Evolutionary conservation across 2,329 filamentous ascomycete species (phyloP).

Genomic region (Aspergillus sergii): DNA sequence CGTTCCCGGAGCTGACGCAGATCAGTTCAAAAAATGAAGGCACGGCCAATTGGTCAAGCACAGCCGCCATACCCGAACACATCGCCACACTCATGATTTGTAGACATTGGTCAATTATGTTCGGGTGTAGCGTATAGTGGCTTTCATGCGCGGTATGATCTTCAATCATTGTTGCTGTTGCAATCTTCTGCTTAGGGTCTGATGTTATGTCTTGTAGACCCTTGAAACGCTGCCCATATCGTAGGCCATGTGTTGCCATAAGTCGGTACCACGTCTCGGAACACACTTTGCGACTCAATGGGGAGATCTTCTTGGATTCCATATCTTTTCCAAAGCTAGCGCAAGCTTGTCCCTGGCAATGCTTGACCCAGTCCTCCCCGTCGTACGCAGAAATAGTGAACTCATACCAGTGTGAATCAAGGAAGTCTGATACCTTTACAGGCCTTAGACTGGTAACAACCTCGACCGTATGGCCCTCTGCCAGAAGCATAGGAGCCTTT

Average conservation of each 20-base stretch:
- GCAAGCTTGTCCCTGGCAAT: constrained; percentile 24
- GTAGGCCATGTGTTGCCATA: neutral
- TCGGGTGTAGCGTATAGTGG: neutral
- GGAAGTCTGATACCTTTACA: constrained; percentile 15
- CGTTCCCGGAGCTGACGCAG: neutral
- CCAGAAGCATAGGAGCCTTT: constrained; percentile 18
- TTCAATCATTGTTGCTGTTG: neutral
- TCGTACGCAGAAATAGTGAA: constrained; percentile 29
- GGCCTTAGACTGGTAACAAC: constrained; percentile 22
- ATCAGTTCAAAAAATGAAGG: neutral
- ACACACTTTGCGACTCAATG: neutral
- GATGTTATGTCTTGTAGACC: neutral
- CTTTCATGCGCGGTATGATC: neutral
- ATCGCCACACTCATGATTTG: neutral
- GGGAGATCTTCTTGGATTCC: neutral
- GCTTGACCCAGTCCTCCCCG: constrained; percentile 25
- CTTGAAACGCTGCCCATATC: neutral
- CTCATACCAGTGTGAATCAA: constrained; percentile 27
- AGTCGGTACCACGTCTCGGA: neutral
- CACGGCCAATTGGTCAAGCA: neutral
- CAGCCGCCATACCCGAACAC: neutral
- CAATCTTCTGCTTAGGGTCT: neutral
- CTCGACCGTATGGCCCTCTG: constrained; percentile 17
- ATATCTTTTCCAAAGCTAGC: neutral
- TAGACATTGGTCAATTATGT: neutral